Conservation (phyloP, 2,329 filamentous ascomycete genomes). For the Dryadomyces quercus-mongolicae region DNA sequence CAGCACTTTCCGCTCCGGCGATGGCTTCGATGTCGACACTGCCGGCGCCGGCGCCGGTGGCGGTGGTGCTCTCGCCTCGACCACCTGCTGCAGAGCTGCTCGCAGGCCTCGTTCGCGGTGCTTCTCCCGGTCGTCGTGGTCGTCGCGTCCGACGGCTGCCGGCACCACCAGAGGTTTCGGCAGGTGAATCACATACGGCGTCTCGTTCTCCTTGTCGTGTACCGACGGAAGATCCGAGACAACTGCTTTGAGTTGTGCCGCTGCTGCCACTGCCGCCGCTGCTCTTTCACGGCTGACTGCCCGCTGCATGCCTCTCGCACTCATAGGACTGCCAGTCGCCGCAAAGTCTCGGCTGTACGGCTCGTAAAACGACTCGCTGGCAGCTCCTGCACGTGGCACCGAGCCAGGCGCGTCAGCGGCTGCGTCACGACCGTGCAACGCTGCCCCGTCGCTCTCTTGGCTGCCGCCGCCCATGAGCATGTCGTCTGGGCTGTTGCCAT, state of each 20-base stretch:
- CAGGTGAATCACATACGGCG: slow-evolving; percentile 53
- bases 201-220: slow-evolving; percentile 79
- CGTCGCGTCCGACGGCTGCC: slow-evolving; percentile 18
- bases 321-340: slow-evolving; percentile 46
- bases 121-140: slow-evolving; percentile 35
- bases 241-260: neutral
- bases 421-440: neutral
- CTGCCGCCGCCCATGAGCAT: slow-evolving; percentile 28
- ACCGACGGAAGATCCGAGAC: slow-evolving; percentile 36
- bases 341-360: slow-evolving; percentile 33
- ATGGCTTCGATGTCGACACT: neutral
- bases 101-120: slow-evolving; percentile 36
- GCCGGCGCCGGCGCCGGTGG: neutral
- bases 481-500: slow-evolving; percentile 17
- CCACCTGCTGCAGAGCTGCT: slow-evolving; percentile 8
- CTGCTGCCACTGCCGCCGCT: neutral
- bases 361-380: slow-evolving; percentile 25
- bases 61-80: neutral
- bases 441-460: slow-evolving; percentile 22
- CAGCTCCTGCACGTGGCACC: no score
- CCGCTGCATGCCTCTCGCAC: slow-evolving; percentile 27
- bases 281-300: neutral
- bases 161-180: slow-evolving; percentile 37
- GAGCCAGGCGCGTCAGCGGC: no score
- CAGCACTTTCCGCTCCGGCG: slow-evolving; percentile 41